Evolutionary conservation across 2,329 filamentous ascomycete species (phyloP), one percentile per base, ranked within the genome.

Genomic region (Sporothrix brunneoviolacea): DNA sequence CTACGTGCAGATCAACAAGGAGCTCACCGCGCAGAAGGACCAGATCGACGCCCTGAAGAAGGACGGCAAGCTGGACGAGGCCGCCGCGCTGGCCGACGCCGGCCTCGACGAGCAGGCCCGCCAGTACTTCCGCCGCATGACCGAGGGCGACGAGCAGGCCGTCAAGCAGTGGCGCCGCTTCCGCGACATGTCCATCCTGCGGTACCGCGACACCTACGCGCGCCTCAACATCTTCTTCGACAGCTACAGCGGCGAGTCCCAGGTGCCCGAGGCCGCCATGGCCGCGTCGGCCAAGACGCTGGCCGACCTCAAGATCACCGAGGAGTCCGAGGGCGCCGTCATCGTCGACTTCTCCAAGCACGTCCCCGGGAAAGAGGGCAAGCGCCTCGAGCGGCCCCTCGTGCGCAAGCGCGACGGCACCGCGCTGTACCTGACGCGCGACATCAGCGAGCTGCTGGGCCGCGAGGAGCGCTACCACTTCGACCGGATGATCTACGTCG

Each of bases 401-500:
- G 77, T 90, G 52, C 79, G 83, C 57, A 86, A 88, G 70, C 80
- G 79, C 58, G 83, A 87, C 56, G 86, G 86, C 50, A 88, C 84
- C 12, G 85, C 84, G 36, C 76, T 88, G 30, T 91, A 91, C 63
- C 75, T 91, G 41, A 88, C 87, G 45, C 80, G 86, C 57, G 86
- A 91, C 65, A 84, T 91, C 55, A 85, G 82, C 58, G 84, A 89
- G 61, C 77, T 88, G 24, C 68, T 89, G 48, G 77, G 82, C 60
- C 79, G 86, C 50, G 40, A 79, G 42, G 72, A 82, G 19, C 75
- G 77, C 60, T 80, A 81, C 68, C 64, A 80, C 10, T 88, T 87
- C 59, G 84, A 90, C 68, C 80, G 87, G 63, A 87, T 90, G 84
- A 84, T 89, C 55, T 90, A 89, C 60, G 85, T 90, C 9, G 80